Conservation (phyloP, 371 early-diverging fungal species). For the Apophysomyces elegans region DNA sequence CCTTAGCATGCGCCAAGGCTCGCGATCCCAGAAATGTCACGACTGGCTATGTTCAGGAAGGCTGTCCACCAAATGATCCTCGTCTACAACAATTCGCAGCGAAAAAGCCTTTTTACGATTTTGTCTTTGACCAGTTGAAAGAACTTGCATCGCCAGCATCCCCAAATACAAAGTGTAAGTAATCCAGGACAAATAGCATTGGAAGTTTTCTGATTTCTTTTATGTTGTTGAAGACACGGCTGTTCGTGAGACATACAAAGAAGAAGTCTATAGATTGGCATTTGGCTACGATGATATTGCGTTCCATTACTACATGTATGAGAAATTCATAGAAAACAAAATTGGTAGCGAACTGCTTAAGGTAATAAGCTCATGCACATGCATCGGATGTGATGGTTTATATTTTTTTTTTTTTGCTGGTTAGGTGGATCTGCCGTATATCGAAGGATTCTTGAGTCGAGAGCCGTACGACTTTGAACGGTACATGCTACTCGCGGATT, state of each 20-base stretch:
- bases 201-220: no score
- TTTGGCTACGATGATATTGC: constrained; percentile 29
- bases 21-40: constrained; percentile 64
- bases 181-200: neutral
- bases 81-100: constrained; percentile 34
- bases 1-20: constrained; percentile 67
- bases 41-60: constrained; percentile 41
- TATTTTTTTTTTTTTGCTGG: neutral
- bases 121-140: constrained; percentile 47
- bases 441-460: constrained; percentile 32
- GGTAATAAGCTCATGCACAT: constrained; percentile 13
- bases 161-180: neutral
- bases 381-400: no score
- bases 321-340: constrained; percentile 27
- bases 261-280: constrained; percentile 24
- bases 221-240: neutral
- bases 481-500: constrained; percentile 31
- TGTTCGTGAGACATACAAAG: constrained; percentile 16
- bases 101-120: constrained; percentile 62
- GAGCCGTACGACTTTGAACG: constrained; percentile 30
- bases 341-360: constrained; percentile 32
- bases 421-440: constrained; percentile 26
- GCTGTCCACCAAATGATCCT: constrained; percentile 36
- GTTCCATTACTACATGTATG: constrained; percentile 36
- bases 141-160: constrained; percentile 22